Evolutionary conservation across 163 green algal species (phyloP).

Genomic region (Coccomyxa subellipsoidea): DNA sequence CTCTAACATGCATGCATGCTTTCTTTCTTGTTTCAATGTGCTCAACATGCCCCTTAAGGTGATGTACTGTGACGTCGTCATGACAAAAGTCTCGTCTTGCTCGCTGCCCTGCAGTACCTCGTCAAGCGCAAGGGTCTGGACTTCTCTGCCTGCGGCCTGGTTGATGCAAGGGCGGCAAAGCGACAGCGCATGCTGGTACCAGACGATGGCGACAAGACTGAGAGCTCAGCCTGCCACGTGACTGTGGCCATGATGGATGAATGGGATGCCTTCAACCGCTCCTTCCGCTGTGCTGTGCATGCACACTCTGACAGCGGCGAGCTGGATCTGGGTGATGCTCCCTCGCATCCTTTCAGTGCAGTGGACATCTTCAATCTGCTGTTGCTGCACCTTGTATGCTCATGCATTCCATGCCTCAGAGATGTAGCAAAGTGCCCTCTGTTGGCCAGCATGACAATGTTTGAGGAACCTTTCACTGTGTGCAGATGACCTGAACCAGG

Average conservation of each 20-base stretch:
- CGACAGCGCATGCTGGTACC: slow-evolving; percentile 16
- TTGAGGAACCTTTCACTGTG: too few species aligned
- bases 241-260: slow-evolving; percentile 38
- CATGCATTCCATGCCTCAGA: background rate
- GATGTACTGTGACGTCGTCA: too few species aligned
- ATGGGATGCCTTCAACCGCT: slow-evolving; percentile 30
- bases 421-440: background rate
- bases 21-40: too few species aligned
- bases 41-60: too few species aligned
- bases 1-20: too few species aligned
- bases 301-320: slow-evolving; percentile 27
- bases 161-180: slow-evolving; percentile 35
- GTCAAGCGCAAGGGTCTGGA: slow-evolving; percentile 38
- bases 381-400: background rate
- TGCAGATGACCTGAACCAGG: slow-evolving; percentile 23
- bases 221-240: slow-evolving; percentile 20
- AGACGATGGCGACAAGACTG: background rate
- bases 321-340: slow-evolving; percentile 36
- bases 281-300: slow-evolving; percentile 31
- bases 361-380: background rate
- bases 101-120: slow-evolving; percentile 40
- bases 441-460: background rate
- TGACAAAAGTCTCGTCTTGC: too few species aligned
- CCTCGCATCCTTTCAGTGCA: too few species aligned
- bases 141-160: slow-evolving; percentile 41